phyloP scores from a whole-genome alignment of 345 rosid genomes.

The Erysimum cheiranthoides region DNA sequence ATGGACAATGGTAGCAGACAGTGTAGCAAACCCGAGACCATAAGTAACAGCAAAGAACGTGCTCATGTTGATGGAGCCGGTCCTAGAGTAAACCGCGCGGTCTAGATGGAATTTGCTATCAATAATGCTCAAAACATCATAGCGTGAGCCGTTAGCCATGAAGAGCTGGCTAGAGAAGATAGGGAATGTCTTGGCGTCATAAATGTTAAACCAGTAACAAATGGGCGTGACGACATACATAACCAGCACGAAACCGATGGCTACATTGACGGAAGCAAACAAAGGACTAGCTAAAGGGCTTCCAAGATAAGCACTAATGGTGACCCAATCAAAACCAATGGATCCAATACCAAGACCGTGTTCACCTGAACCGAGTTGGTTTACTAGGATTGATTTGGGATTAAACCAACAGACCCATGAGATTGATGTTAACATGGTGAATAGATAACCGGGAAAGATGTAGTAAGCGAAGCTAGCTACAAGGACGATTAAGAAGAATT shows the following conservation, averaged over 20 bases:
- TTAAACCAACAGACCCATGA: constrained; percentile 89
- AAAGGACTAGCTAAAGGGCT: constrained; percentile 89
- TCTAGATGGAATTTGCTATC: constrained; percentile 65
- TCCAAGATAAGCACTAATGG: constrained; percentile 71
- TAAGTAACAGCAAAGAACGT: constrained; percentile 83
- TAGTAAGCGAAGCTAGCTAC: constrained; percentile 73
- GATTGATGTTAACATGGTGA: constrained; percentile 57
- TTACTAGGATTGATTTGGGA: constrained; percentile 65
- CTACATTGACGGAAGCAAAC: constrained; percentile 84
- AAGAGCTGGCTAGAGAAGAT: constrained; percentile 63
- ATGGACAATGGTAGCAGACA: constrained; percentile 75
- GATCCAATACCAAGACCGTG: constrained; percentile 80
- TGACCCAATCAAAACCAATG: constrained; percentile 79
- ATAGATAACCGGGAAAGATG: constrained; percentile 69
- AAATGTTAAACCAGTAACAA: constrained; percentile 70
- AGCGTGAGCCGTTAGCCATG: constrained; percentile 57
- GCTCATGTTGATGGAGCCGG: constrained; percentile 65
- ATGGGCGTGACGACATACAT: constrained; percentile 75
- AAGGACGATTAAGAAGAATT: constrained; percentile 71
- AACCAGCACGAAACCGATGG: constrained; percentile 65
- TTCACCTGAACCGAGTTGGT: constrained; percentile 85
- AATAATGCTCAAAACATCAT: constrained; percentile 64
- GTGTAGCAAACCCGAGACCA: constrained; percentile 86
- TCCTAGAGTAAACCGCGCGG: constrained; percentile 52
- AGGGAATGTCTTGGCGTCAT: constrained; percentile 79